Evolutionary conservation across 768 basidiomycete species (phyloP).

Genomic region (Hygrocybe coccinea): DNA sequence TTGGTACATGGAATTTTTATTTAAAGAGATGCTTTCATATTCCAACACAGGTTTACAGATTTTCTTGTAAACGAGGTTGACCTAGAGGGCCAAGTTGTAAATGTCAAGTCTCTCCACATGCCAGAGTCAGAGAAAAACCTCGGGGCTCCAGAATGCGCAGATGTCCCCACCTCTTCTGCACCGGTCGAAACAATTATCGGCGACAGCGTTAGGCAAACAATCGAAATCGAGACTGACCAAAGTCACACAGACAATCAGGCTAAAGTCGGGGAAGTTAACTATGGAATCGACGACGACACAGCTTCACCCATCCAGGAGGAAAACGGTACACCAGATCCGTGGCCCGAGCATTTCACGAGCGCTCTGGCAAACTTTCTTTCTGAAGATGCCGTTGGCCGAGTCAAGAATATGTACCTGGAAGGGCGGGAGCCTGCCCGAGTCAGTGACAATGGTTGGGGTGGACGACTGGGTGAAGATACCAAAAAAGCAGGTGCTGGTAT

Average conservation of each 20-base stretch:
- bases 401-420: constrained; percentile 75
- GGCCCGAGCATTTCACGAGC: constrained; percentile 58
- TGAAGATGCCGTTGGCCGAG: constrained; percentile 47
- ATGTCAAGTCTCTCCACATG: constrained; percentile 71
- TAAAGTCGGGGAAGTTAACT: not conserved
- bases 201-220: constrained; percentile 14
- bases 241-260: not conserved
- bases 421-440: constrained; percentile 73
- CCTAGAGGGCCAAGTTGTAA: constrained; percentile 71
- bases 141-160: constrained; percentile 16
- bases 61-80: constrained; percentile 93
- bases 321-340: constrained; percentile 40
- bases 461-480: constrained; percentile 34
- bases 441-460: constrained; percentile 73
- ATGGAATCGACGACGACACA: constrained; percentile 9
- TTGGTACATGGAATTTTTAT: constrained; percentile 24
- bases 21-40: not conserved
- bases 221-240: constrained; percentile 4
- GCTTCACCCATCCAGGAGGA: constrained; percentile 12
- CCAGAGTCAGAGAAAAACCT: constrained; percentile 54
- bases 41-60: constrained; percentile 77
- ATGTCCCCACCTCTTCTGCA: constrained; percentile 14
- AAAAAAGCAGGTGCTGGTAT: not conserved
- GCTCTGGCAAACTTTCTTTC: constrained; percentile 62
- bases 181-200: no score